Conservation (phyloP, 345 rosid species). For the Mercurialis annua region DNA sequence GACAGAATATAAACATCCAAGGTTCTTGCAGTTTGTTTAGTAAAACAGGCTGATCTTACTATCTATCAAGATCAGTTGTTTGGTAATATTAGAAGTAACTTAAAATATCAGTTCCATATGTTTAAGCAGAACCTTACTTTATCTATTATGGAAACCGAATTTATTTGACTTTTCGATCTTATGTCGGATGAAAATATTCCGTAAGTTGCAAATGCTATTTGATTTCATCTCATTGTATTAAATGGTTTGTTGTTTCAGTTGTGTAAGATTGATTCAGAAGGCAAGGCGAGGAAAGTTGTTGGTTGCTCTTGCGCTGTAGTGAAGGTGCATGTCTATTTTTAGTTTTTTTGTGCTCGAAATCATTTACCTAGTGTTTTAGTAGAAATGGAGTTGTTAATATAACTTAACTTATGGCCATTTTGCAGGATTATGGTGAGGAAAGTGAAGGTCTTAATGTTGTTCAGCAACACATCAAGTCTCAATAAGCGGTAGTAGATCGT, state of each 20-base stretch:
- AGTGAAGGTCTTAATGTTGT: conserved; percentile 49
- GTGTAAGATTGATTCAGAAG: conserved; percentile 86
- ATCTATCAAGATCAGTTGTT: too few relatives aligned
- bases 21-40: too few relatives aligned
- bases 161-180: background rate
- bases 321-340: conserved; percentile 40
- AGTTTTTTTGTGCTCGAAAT: background rate
- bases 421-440: conserved; percentile 66
- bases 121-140: background rate
- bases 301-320: conserved; percentile 87
- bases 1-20: too few relatives aligned
- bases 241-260: conserved; percentile 40
- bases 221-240: background rate
- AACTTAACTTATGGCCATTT: background rate
- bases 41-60: too few relatives aligned
- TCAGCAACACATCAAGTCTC: conserved; percentile 47
- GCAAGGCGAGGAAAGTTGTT: conserved; percentile 85
- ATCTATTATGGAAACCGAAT: background rate
- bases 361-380: background rate
- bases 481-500: conserved; percentile 21
- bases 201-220: background rate
- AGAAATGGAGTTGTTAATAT: too few relatives aligned
- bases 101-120: background rate
- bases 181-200: background rate
- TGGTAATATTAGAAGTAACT: background rate